These are phyloP conservation scores for Astragalus glycyphyllos DNA, from an alignment of 306 rosid genomes.

Conservation along the genomic window DNA sequence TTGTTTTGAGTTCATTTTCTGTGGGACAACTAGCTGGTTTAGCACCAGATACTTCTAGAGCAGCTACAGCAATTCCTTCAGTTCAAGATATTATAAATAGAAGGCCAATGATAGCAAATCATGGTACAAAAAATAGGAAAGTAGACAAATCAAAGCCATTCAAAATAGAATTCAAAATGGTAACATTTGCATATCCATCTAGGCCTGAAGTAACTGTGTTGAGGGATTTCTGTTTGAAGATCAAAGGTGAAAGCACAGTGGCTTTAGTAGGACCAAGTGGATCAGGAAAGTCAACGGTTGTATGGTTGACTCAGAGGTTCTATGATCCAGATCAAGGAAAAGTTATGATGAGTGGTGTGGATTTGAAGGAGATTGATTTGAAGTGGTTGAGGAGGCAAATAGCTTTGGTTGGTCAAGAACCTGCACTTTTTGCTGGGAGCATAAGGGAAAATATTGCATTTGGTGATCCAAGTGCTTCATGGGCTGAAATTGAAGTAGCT, in stretches of 20 bases:
- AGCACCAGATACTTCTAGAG: conserved; percentile 89
- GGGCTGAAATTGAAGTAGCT: conserved; percentile 88
- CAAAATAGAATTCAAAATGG: conserved; percentile 75
- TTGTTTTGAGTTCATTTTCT: conserved; percentile 91
- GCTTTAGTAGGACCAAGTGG: conserved; percentile 90
- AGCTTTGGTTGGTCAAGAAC: conserved; percentile 94
- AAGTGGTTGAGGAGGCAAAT: conserved; percentile 87
- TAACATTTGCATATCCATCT: conserved; percentile 82
- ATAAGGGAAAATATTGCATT: conserved; percentile 84
- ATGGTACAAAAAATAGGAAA: conserved; percentile 52
- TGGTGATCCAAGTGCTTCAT: conserved; percentile 70
- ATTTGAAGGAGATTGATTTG: conserved; percentile 70
- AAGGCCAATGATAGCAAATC: conserved; percentile 59
- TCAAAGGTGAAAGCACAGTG: conserved; percentile 74
- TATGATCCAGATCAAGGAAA: conserved; percentile 88
- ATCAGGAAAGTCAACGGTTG: conserved; percentile 88
- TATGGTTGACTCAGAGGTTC: conserved; percentile 89
- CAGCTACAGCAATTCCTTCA: conserved; percentile 68
- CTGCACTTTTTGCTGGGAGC: conserved; percentile 81
- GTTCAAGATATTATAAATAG: conserved; percentile 71
- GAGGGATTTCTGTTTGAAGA: conserved; percentile 69
- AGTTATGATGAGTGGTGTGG: conserved; percentile 76
- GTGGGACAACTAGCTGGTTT: conserved; percentile 93
- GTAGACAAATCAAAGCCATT: conserved; percentile 54
- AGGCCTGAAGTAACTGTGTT: conserved; percentile 76